Evolutionary conservation across 352 stramenopile genomes (phyloP), one percentile per base, ranked within the genome.

Genomic region (Phytophthora multivora): DNA sequence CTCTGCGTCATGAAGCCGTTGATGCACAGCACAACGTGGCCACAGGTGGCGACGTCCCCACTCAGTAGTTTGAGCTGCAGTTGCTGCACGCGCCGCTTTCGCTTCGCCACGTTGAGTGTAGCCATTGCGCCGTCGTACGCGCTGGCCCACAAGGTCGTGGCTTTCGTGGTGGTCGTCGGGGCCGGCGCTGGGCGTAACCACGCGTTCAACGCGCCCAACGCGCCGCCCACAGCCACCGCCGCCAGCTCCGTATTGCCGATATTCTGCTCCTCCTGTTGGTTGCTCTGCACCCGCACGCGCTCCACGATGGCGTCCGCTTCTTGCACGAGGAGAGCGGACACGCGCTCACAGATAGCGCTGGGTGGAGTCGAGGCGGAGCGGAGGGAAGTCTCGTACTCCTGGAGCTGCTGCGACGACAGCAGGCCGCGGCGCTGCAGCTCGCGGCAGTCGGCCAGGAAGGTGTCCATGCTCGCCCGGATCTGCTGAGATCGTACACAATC

Each of bases 1-100:
- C 80, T 77, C 30, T 93, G 83, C 23, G 86, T 93, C 86, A 95
- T 95, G 60, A 95, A 95, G 15, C 86, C 86, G 50, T 93, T 95
- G 63, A 95, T 80, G 51, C 84, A 92, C 39, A 95, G 71, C 56
- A 93, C 48, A 16, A 93, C 72, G 55, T 90, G 83, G 21, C 76
- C 74, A 39, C 73, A 77, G 12, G 54, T 73, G 25, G 69, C 57
- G 48, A 84, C 73, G 50, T 93, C 77, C n/a, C 86, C 86, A 41
- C 78, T 83, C 33, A 91, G 33, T 35, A 89, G 68, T 54, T 86
- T 69, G 25, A 95, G 69, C 38, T 79, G 54, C 43, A 95, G 48
- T 45, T 91, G 81, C 47, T 90, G 83, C 40, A 95, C 69, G 23
- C 79, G 58, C 0, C 82, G 80, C 11, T 87, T 84, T 46, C 89